phyloP scores from a whole-genome alignment of 768 basidiomycete genomes.

The Fibroporia radiculosa region DNA sequence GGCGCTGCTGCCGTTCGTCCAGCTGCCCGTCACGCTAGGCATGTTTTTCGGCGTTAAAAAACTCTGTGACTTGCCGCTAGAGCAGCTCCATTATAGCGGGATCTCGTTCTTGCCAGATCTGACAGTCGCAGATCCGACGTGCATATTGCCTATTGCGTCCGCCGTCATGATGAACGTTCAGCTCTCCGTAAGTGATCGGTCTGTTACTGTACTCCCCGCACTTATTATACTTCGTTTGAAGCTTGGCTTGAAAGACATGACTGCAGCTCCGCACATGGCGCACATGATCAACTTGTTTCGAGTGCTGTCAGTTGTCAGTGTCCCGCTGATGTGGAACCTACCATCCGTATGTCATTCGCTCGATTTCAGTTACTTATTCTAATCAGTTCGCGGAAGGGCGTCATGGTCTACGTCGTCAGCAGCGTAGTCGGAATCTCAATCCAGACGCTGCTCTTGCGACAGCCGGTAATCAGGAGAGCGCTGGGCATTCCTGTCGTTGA shows the following conservation, averaged over 20 bases:
- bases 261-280: constrained; percentile 40
- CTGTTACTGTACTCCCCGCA: neutral
- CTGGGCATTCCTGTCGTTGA: constrained; percentile 27
- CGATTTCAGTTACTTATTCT: neutral
- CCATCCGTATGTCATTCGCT: constrained; percentile 47
- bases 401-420: constrained; percentile 50
- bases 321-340: constrained; percentile 49
- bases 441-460: constrained; percentile 41
- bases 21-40: constrained; percentile 70
- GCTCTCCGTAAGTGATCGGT: constrained; percentile 44
- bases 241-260: constrained; percentile 49
- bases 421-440: constrained; percentile 37
- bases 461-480: constrained; percentile 31
- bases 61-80: constrained; percentile 64
- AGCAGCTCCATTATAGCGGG: constrained; percentile 73
- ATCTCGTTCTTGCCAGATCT: constrained; percentile 69
- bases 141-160: constrained; percentile 55
- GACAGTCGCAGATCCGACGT: constrained; percentile 70
- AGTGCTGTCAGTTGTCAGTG: constrained; percentile 39
- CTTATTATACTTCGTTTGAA: constrained; percentile 17
- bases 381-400: constrained; percentile 31
- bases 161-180: constrained; percentile 60
- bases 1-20: constrained; percentile 52
- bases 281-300: constrained; percentile 67
- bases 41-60: constrained; percentile 77